A percentile compares a stretch with the other conserved stretches of the same genome.
Evolutionary conservation across 2,329 filamentous ascomycete species (phyloP).

Genomic region (Daldinia eschscholtzii): DNA sequence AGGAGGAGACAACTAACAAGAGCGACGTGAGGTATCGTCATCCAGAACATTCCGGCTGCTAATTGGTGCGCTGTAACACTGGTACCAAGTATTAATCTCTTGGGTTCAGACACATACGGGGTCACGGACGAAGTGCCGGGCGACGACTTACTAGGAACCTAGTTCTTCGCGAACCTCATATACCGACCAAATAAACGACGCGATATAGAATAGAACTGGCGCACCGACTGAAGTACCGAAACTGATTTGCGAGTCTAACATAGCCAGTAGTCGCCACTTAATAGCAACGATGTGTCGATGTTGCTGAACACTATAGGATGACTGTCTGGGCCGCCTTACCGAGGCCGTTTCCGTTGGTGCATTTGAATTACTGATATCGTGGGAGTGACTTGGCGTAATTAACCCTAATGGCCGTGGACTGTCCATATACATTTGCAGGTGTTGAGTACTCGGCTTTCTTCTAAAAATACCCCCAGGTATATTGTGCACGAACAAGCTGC

Average conservation of each 20-base stretch:
- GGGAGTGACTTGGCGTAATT: not conserved
- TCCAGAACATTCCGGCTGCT: slow-evolving; percentile 34
- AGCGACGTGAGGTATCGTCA: slow-evolving; percentile 32
- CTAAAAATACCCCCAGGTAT: not conserved
- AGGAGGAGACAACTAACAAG: slow-evolving; percentile 34
- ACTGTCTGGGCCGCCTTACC: not conserved
- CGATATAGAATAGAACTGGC: slow-evolving; percentile 27
- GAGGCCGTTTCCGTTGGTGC: not conserved
- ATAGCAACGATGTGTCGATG: not conserved
- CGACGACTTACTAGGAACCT: slow-evolving; percentile 23
- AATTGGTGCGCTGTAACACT: slow-evolving; percentile 32
- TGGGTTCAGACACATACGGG: not conserved
- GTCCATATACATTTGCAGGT: not conserved
- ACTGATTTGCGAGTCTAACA: not conserved
- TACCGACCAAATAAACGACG: slow-evolving; percentile 26
- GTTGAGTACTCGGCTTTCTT: not conserved
- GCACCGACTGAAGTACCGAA: slow-evolving; percentile 15
- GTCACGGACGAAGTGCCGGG: no score
- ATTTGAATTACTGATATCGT: not conserved
- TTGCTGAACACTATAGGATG: slow-evolving; percentile 2
- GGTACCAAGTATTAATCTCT: not conserved
- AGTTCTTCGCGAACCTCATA: slow-evolving; percentile 29
- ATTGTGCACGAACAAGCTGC: not conserved
- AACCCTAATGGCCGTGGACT: not conserved
- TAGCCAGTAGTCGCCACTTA: not conserved